Evolutionary conservation across 1,139 yeast genomes (phyloP).

Genomic region (Yamadazyma mexicana): DNA sequence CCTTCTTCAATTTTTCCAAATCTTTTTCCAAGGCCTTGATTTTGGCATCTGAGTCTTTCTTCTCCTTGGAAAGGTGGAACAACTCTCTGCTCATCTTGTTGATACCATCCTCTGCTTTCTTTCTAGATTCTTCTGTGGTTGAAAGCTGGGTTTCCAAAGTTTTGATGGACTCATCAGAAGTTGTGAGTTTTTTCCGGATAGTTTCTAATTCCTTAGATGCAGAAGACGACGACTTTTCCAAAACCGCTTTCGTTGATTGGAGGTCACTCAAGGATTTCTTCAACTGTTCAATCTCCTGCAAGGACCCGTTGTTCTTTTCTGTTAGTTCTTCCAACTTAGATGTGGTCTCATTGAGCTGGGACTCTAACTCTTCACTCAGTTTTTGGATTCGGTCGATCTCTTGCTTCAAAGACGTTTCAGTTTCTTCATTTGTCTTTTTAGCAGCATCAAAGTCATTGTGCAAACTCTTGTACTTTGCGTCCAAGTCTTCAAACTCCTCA

Average conservation of each 20-base stretch:
- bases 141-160: conserved; percentile 28
- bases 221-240: conserved; percentile 29
- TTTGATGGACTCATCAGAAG: conserved; percentile 25
- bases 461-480: conserved; percentile 34
- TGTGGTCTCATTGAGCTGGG: conserved; percentile 12
- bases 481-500: conserved; percentile 68
- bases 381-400: conserved; percentile 25
- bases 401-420: conserved; percentile 27
- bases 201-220: conserved; percentile 32
- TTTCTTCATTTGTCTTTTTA: conserved; percentile 23
- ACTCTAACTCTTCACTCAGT: conserved; percentile 16
- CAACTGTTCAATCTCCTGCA: conserved; percentile 38
- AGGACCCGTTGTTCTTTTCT: conserved; percentile 20
- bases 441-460: conserved; percentile 26
- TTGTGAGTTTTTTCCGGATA: conserved; percentile 22
- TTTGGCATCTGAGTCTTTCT: conserved; percentile 50
- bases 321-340: conserved; percentile 25
- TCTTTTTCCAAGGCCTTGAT: conserved; percentile 45
- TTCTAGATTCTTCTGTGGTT: conserved; percentile 45
- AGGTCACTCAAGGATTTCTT: conserved; percentile 34
- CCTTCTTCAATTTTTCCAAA: conserved; percentile 21
- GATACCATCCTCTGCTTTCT: conserved; percentile 81
- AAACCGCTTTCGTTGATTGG: conserved; percentile 29
- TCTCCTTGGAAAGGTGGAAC: conserved; percentile 62
- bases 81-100: conserved; percentile 88